phyloP scores from a whole-genome alignment of 192 early-diverging fungal genomes.

The Podila horticola region DNA sequence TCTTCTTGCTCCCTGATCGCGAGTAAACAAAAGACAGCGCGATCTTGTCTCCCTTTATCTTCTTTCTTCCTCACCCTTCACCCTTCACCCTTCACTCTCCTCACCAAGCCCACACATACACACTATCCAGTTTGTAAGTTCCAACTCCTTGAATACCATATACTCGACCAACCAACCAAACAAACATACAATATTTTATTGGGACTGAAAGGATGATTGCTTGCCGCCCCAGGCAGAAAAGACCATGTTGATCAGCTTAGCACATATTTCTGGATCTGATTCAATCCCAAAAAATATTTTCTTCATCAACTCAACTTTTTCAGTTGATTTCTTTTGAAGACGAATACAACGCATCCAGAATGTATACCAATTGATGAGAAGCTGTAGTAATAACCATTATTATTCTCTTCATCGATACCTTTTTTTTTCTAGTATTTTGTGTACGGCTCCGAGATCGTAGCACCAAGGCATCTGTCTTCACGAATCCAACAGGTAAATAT shows the following conservation, averaged over 20 bases:
- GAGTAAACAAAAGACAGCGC: too few relatives aligned
- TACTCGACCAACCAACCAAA: too few relatives aligned
- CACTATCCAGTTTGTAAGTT: neutral
- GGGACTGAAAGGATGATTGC: slow-evolving; percentile 1
- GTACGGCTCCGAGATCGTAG: neutral
- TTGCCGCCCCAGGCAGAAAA: slow-evolving; percentile 7
- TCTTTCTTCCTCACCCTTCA: neutral
- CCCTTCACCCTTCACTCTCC: neutral
- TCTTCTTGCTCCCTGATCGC: neutral
- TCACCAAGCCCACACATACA: neutral
- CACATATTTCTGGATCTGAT: slow-evolving; percentile 5
- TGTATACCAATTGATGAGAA: neutral
- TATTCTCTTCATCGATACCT: neutral
- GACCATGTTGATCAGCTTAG: slow-evolving; percentile 2
- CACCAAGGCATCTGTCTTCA: neutral
- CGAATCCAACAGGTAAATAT: neutral
- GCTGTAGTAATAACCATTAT: neutral
- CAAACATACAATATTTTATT: neutral
- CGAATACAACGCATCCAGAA: neutral
- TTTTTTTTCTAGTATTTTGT: neutral
- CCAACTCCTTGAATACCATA: too few relatives aligned
- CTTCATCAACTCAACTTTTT: neutral
- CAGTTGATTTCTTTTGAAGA: neutral
- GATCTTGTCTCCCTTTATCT: too few relatives aligned
- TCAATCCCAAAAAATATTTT: neutral